Evolutionary conservation across 2,329 filamentous ascomycete species (phyloP).

Genomic region (Ophiocordyceps robertsii): DNA sequence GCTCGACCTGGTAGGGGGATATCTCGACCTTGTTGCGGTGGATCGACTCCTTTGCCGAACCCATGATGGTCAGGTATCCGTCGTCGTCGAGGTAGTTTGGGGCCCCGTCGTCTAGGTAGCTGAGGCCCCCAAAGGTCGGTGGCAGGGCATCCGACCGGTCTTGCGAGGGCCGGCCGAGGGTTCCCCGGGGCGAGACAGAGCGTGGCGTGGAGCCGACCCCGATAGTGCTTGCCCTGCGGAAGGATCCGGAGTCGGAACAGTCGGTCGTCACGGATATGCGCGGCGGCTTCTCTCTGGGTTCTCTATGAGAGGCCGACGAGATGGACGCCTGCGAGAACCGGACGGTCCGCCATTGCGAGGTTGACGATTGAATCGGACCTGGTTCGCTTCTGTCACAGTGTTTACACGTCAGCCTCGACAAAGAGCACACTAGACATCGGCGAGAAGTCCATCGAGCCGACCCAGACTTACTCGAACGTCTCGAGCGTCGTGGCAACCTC

Average conservation of each 20-base stretch:
- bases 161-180: background rate
- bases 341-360: background rate
- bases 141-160: background rate
- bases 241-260: background rate
- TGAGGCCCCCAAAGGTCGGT: background rate
- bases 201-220: background rate
- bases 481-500: background rate
- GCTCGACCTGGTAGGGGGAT: constrained; percentile 37
- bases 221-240: background rate
- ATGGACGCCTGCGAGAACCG: background rate
- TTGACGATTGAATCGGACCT: background rate
- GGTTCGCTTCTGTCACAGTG: background rate
- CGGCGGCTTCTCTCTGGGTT: background rate
- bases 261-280: background rate
- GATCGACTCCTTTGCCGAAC: constrained; percentile 37
- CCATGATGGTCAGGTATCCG: constrained; percentile 33
- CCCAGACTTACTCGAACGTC: background rate
- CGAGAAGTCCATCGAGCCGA: background rate
- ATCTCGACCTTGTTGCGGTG: constrained; percentile 38
- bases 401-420: background rate
- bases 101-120: background rate
- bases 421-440: background rate
- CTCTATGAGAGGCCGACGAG: background rate
- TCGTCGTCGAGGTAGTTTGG: constrained; percentile 24
- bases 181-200: background rate